Evolutionary conservation across 345 rosid genomes (phyloP).

Genomic region (Iberis pinnata): DNA sequence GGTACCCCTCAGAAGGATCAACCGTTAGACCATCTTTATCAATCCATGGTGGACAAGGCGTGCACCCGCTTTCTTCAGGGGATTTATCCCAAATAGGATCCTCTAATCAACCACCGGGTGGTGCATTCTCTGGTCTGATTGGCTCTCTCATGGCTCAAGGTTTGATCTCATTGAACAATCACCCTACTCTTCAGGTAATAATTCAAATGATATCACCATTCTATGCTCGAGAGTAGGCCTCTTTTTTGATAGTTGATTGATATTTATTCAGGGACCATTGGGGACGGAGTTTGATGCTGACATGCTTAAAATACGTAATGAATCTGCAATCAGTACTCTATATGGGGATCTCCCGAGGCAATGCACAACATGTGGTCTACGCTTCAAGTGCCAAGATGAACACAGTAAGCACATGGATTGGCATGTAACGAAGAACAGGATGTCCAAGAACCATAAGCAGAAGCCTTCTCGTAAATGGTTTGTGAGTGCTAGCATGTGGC

Average conservation of each 20-base stretch:
- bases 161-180: slow-evolving; percentile 62
- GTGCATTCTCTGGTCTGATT: slow-evolving; percentile 72
- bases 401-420: slow-evolving; percentile 99
- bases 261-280: slow-evolving; percentile 55
- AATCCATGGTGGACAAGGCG: slow-evolving; percentile 39
- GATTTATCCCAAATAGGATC: slow-evolving; percentile 41
- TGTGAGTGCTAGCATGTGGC: slow-evolving; percentile 95
- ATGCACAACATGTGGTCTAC: slow-evolving; percentile 93
- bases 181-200: slow-evolving; percentile 64
- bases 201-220: slow-evolving; percentile 19
- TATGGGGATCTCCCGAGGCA: slow-evolving; percentile 92
- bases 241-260: slow-evolving; percentile 17
- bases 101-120: slow-evolving; percentile 47
- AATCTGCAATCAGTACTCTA: slow-evolving; percentile 64
- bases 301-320: slow-evolving; percentile 74
- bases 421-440: slow-evolving; percentile 98
- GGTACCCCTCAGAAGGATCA: slow-evolving; percentile 45
- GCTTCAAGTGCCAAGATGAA: slow-evolving; percentile 88
- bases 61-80: slow-evolving; percentile 59
- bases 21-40: slow-evolving; percentile 40
- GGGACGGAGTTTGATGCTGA: slow-evolving; percentile 78
- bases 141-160: slow-evolving; percentile 88
- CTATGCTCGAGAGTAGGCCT: slow-evolving; percentile 1
- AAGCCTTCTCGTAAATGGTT: slow-evolving; percentile 97
- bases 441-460: slow-evolving; percentile 93